Evolutionary conservation across 352 stramenopile species (phyloP).

Genomic region (Phytophthora boehmeriae): DNA sequence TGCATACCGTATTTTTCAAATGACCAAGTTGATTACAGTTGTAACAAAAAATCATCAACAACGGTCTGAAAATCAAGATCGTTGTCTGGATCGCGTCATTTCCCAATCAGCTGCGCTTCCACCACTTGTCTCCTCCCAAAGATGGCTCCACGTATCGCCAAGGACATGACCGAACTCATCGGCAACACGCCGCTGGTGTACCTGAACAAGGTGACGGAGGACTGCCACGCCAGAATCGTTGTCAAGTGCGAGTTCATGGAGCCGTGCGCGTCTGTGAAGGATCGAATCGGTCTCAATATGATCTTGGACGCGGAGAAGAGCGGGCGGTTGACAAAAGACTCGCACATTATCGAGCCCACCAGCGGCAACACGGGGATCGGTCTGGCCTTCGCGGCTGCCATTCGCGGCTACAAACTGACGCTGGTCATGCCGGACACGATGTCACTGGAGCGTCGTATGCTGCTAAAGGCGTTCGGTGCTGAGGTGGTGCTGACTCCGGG

Average conservation of each 20-base stretch:
- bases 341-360: conserved; percentile 23
- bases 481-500: conserved; percentile 49
- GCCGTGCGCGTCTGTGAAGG: conserved; percentile 75
- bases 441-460: background rate
- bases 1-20: too few species aligned
- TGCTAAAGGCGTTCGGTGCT: background rate
- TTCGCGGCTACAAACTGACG: conserved; percentile 1
- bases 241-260: conserved; percentile 88
- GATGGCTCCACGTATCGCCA: conserved; percentile 66
- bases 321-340: conserved; percentile 64
- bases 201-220: conserved; percentile 77
- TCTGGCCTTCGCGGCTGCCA: conserved; percentile 1
- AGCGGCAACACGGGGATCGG: conserved; percentile 2
- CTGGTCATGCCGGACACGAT: conserved; percentile 2
- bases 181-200: conserved; percentile 93
- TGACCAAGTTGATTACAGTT: background rate
- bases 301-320: conserved; percentile 65
- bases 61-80: background rate
- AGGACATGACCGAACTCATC: conserved; percentile 93
- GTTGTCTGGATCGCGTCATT: background rate
- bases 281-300: conserved; percentile 79
- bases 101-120: background rate
- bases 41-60: too few species aligned
- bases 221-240: conserved; percentile 68
- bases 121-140: background rate